phyloP scores from a whole-genome alignment of 495 filamentous ascomycete species.

The Trichoderma gamsii region DNA sequence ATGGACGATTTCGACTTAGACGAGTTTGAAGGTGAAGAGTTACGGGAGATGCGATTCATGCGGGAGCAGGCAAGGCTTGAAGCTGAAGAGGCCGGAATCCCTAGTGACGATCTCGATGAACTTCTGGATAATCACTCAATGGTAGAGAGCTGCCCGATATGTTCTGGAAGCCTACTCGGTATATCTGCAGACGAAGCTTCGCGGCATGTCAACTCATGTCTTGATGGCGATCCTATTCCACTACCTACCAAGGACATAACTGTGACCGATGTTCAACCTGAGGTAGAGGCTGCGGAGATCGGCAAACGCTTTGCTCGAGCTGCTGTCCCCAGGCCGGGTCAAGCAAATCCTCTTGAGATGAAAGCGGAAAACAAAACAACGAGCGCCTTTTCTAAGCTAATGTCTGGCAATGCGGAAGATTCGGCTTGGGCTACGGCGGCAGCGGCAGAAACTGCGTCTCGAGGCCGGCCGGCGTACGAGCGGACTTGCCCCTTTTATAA shows the following conservation, averaged over 20 bases:
- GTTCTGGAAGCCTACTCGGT: conserved; percentile 54
- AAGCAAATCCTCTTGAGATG: conserved; percentile 64
- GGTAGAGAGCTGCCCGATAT: conserved; percentile 65
- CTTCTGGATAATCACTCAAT: conserved; percentile 26
- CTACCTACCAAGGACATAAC: conserved; percentile 26
- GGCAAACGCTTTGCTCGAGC: conserved; percentile 57
- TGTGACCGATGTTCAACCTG: neutral
- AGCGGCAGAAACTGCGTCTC: conserved; percentile 65
- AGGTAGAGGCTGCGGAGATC: conserved; percentile 35
- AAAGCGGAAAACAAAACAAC: conserved; percentile 27
- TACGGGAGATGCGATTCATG: conserved; percentile 53
- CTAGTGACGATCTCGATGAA: conserved; percentile 23
- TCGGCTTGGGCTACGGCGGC: conserved; percentile 83
- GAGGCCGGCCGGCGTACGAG: conserved; percentile 84
- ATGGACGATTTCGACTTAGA: conserved; percentile 45
- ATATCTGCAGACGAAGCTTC: conserved; percentile 51
- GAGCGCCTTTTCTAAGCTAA: conserved; percentile 85
- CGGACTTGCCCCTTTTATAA: conserved; percentile 98
- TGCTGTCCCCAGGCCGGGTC: conserved; percentile 65
- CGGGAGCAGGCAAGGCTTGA: conserved; percentile 57
- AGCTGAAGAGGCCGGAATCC: conserved; percentile 35
- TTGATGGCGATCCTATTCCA: conserved; percentile 69
- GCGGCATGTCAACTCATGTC: conserved; percentile 87
- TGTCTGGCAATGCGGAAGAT: conserved; percentile 86
- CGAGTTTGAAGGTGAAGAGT: conserved; percentile 54